Base-by-base conservation (phyloP, 2,329 filamentous ascomycete species). In the Colletotrichum theobromicola region DNA sequence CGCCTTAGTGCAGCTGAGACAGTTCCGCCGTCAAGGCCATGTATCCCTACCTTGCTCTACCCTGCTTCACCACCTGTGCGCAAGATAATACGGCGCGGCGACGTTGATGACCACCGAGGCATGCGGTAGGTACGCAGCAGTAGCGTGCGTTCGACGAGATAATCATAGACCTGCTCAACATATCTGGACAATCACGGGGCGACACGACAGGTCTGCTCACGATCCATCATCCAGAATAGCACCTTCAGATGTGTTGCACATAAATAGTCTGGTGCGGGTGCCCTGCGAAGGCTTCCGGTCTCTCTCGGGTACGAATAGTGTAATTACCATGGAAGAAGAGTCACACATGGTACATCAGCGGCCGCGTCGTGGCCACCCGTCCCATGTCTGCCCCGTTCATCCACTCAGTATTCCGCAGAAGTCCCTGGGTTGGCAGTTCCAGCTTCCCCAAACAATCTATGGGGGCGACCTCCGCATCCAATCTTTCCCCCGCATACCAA, bases 401-500 rank as follows among this genome's bases (percentile, higher is more conserved):
- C 35, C 70, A 46, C 53, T 32, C 46, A n/a, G 21, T 67, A 13
- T 21, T 24, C 21, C 35, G 24, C 35, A 35, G n/a, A 32, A 26
- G 24, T 30, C 30, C 61, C 61, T 26, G n/a, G 28, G 24, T 10
- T 46, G 21, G 61, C 61, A 24, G 28, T 64, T 24, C 61, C 61
- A 46, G 13, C 61, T 46, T 46, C 37, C 35, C 26, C 21, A 30
- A 37, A 50, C 55, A 64, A 68, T 53, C 30, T 30, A 6, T 68
- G 7, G 37, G 53, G 32, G 26, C 32, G 28, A 46, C 30, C 72
- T 75, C 68, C 68, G 21, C 68, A 67, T 30, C 28, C 57, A 75
- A 62, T 57, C 62, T 66, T 53, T 67, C 61, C 72, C 72, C 72
- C 72, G 69, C 72, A 75, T 46, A 12, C 28, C 63, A 75, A 67